Conservation (phyloP, 768 basidiomycete species). For the Rhodotorula kratochvilovae region DNA sequence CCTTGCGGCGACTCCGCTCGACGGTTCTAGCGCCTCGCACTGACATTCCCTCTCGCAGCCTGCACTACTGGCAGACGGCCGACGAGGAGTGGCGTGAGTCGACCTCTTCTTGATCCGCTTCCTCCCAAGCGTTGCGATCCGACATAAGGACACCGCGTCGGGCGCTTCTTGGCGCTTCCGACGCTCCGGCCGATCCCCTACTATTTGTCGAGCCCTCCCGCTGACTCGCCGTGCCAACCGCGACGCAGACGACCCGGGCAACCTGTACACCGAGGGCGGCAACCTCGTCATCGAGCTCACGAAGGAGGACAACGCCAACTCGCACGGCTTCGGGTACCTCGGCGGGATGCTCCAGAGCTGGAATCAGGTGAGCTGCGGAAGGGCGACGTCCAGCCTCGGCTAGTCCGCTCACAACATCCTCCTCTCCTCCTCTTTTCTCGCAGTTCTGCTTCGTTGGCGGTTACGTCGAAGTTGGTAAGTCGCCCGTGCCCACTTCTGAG, state of each 20-base stretch:
- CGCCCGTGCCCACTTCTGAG: neutral
- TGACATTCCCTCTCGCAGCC: neutral
- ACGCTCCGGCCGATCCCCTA: conserved; percentile 40
- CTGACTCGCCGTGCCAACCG: no score
- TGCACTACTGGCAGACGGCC: no score
- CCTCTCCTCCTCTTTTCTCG: no score
- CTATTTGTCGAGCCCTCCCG: no score
- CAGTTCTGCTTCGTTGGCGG: conserved; percentile 44
- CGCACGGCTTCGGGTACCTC: conserved; percentile 22
- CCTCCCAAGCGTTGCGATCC: no score
- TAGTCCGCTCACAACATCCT: no score
- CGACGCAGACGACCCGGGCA: conserved; percentile 48
- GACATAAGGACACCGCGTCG: no score
- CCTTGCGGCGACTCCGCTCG: no score
- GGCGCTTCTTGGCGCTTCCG: conserved; percentile 48
- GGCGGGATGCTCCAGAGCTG: conserved; percentile 57
- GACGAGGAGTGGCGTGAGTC: neutral
- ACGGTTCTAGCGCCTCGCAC: neutral
- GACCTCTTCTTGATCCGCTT: neutral
- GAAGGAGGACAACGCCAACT: conserved; percentile 13
- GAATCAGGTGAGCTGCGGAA: no score
- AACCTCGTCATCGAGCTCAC: conserved; percentile 39
- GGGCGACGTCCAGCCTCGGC: no score
- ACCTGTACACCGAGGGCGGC: conserved; percentile 48
- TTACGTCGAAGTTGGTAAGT: conserved; percentile 36